Evolutionary conservation across 345 rosid species (phyloP).

Genomic region (Dipteronia dyeriana): DNA sequence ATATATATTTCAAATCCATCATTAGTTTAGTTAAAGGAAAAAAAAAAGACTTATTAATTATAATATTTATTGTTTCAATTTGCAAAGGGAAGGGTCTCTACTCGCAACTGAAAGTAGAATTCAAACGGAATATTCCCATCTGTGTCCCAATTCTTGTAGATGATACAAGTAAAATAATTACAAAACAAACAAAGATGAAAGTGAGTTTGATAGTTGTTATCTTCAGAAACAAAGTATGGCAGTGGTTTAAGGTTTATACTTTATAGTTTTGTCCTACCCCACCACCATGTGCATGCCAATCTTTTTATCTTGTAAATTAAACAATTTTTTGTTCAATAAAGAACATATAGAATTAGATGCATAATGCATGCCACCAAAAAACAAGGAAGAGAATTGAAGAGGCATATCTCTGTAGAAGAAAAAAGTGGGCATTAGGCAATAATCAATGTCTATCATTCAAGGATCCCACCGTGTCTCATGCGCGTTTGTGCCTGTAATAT

Average conservation of each 20-base stretch:
- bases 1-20: too few species aligned
- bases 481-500: conserved; percentile 8
- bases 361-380: not conserved
- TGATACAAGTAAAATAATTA: not conserved
- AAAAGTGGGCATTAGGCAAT: not conserved
- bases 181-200: not conserved
- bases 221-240: conserved; percentile 12
- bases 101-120: conserved; percentile 28
- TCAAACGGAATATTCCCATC: conserved; percentile 25
- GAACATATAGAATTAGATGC: not conserved
- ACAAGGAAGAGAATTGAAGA: too few species aligned
- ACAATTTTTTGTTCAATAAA: not conserved
- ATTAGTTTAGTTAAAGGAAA: too few species aligned
- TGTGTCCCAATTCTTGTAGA: conserved; percentile 8
- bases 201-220: conserved; percentile 3
- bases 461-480: conserved; percentile 26
- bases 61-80: too few species aligned
- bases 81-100: conserved; percentile 20
- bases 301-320: not conserved
- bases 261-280: too few species aligned
- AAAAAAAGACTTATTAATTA: too few species aligned
- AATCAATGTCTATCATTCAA: not conserved
- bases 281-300: conserved; percentile 38
- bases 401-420: not conserved
- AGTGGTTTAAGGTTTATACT: conserved; percentile 19